phyloP scores from a whole-genome alignment of 352 stramenopile species.

The Globisporangium nunn region DNA sequence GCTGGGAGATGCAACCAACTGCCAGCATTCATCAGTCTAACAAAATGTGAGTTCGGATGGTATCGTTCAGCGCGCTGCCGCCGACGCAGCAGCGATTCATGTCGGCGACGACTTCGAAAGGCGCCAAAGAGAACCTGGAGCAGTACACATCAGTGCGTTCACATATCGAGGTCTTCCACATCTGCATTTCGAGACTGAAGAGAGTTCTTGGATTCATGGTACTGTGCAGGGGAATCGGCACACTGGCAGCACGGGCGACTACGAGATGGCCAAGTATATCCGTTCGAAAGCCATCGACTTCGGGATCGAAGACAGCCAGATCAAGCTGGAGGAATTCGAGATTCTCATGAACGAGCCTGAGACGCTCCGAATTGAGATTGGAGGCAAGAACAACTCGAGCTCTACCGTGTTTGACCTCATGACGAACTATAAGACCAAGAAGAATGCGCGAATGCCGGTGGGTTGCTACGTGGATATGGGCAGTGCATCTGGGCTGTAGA shows the following conservation, averaged over 20 bases:
- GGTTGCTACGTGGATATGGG: background rate
- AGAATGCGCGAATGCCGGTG: constrained; percentile 24
- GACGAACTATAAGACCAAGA: constrained; percentile 23
- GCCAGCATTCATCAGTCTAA: too few species aligned
- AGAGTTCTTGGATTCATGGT: background rate
- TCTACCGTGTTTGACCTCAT: constrained; percentile 22
- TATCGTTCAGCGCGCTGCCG: constrained; percentile 38
- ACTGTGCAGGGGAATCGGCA: constrained; percentile 34
- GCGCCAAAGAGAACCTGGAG: constrained; percentile 62
- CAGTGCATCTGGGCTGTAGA: background rate
- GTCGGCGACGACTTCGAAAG: constrained; percentile 51
- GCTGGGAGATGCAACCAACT: too few species aligned
- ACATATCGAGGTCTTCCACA: too few species aligned
- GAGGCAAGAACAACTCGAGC: constrained; percentile 5
- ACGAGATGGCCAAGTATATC: constrained; percentile 77
- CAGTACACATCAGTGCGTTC: constrained; percentile 40
- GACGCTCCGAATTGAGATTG: constrained; percentile 40
- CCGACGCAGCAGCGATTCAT: constrained; percentile 78
- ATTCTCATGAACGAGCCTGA: constrained; percentile 72
- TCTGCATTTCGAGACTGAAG: background rate
- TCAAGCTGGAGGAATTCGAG: constrained; percentile 83
- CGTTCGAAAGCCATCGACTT: constrained; percentile 61
- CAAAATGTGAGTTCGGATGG: background rate
- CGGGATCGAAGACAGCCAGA: constrained; percentile 59
- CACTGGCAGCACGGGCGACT: constrained; percentile 53